These are phyloP conservation scores for Aspergillus ustus DNA, from an alignment of 2,329 filamentous ascomycete genomes.

Conservation along the genomic window DNA sequence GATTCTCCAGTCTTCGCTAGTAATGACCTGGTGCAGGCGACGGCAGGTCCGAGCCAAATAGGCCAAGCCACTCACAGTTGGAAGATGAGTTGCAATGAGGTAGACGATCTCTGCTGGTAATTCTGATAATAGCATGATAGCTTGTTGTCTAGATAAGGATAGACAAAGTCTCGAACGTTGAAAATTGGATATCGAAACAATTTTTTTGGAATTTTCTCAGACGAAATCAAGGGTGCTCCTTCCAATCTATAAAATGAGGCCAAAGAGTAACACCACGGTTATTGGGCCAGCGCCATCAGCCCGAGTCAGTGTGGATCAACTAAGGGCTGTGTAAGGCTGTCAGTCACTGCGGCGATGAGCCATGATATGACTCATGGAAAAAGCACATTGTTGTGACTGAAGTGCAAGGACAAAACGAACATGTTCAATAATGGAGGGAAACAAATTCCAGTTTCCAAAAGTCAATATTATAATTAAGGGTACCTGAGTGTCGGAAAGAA, in stretches of 20 bases:
- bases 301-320: conserved; percentile 2
- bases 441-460: background rate
- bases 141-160: background rate
- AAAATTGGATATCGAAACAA: background rate
- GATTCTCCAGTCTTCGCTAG: conserved; percentile 54
- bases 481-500: background rate
- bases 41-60: conserved; percentile 53
- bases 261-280: background rate
- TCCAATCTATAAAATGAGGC: background rate
- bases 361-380: conserved; percentile 17
- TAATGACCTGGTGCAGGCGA: conserved; percentile 50
- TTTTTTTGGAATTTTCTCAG: too few relatives aligned
- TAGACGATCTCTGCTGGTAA: conserved; percentile 51
- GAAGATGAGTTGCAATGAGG: conserved; percentile 48
- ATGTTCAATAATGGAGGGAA: background rate
- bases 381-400: background rate
- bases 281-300: background rate
- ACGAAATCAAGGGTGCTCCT: background rate
- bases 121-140: conserved; percentile 38
- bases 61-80: conserved; percentile 50
- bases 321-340: conserved; percentile 3
- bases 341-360: conserved; percentile 16
- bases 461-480: background rate
- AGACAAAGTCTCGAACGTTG: background rate
- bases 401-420: background rate